Conservation (phyloP, 2,329 filamentous ascomycete genomes). For the Apiospora koreana region DNA sequence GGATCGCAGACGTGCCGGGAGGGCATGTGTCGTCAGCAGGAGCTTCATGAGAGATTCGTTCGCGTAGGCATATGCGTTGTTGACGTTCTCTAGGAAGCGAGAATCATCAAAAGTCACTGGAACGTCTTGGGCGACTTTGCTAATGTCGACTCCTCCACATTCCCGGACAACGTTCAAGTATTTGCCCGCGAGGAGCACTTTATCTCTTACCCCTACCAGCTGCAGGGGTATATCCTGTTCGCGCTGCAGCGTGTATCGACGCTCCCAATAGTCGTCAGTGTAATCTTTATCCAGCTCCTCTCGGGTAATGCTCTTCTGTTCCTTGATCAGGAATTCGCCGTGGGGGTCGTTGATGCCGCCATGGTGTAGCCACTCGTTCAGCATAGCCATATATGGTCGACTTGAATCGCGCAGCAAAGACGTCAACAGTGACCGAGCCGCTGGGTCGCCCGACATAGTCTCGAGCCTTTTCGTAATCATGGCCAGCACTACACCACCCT, state of each 20-base stretch:
- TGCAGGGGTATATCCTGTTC: slow-evolving; percentile 91
- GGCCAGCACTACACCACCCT: slow-evolving; percentile 92
- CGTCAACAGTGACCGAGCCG: slow-evolving; percentile 79
- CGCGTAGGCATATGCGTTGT: slow-evolving; percentile 89
- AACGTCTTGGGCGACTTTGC: slow-evolving; percentile 84
- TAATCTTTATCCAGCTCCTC: slow-evolving; percentile 94
- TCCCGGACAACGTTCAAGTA: slow-evolving; percentile 98
- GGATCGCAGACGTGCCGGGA: slow-evolving; percentile 83
- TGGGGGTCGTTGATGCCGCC: slow-evolving; percentile 94
- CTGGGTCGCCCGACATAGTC: slow-evolving; percentile 90
- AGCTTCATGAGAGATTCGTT: slow-evolving; percentile 92
- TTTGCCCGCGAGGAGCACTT: slow-evolving; percentile 92
- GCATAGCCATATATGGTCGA: slow-evolving; percentile 94
- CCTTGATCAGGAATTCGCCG: slow-evolving; percentile 90
- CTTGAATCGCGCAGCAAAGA: slow-evolving; percentile 84
- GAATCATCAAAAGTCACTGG: slow-evolving; percentile 90
- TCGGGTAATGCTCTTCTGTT: slow-evolving; percentile 91
- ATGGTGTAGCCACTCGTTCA: slow-evolving; percentile 98
- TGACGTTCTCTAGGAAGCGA: slow-evolving; percentile 93
- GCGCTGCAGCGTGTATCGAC: slow-evolving; percentile 84
- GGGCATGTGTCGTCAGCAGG: slow-evolving; percentile 86
- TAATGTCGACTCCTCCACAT: slow-evolving; percentile 93
- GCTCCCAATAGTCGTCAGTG: slow-evolving; percentile 99
- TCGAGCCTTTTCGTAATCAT: slow-evolving; percentile 83
- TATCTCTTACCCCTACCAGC: slow-evolving; percentile 86